These are phyloP conservation scores for Basidiobolus heterosporus DNA, from an alignment of 371 early-diverging fungal species.

Conservation along the genomic window DNA sequence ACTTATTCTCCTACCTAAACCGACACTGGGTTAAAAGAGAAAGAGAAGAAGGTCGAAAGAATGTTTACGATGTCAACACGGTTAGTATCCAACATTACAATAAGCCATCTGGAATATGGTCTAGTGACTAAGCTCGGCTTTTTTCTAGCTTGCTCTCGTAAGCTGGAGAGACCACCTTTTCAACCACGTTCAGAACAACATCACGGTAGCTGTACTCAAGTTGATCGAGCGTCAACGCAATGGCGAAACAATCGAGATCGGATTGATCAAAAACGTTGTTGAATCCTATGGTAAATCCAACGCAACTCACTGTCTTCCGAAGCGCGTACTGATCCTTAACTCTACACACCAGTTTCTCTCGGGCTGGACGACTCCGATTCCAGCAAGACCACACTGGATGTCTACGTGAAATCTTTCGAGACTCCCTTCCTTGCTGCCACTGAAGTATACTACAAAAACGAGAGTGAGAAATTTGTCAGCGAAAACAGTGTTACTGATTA, in stretches of 20 bases:
- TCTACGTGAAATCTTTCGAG: conserved; percentile 74
- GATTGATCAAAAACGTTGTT: conserved; percentile 69
- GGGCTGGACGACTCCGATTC: conserved; percentile 72
- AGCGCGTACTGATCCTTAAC: background rate
- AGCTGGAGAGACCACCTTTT: conserved; percentile 82
- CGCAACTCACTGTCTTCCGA: background rate
- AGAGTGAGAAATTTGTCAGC: conserved; percentile 66
- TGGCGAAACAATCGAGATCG: conserved; percentile 78
- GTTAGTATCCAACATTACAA: conserved; percentile 25
- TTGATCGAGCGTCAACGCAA: conserved; percentile 72
- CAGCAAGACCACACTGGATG: conserved; percentile 63
- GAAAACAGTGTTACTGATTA: conserved; percentile 81
- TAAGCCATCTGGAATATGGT: background rate
- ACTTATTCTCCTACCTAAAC: conserved; percentile 85
- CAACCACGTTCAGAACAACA: conserved; percentile 48
- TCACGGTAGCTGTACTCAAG: conserved; percentile 68
- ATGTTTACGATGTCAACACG: conserved; percentile 85
- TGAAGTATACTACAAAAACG: conserved; percentile 68
- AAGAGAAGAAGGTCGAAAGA: conserved; percentile 78
- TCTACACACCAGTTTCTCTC: conserved; percentile 21
- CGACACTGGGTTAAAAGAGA: too few relatives aligned
- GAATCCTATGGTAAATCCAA: conserved; percentile 60
- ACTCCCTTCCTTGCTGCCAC: conserved; percentile 61
- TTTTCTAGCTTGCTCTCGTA: conserved; percentile 52
- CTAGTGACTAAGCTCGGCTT: too few relatives aligned